Conservation (phyloP, 2,329 filamentous ascomycete species). For the Fusarium lyarnte region DNA sequence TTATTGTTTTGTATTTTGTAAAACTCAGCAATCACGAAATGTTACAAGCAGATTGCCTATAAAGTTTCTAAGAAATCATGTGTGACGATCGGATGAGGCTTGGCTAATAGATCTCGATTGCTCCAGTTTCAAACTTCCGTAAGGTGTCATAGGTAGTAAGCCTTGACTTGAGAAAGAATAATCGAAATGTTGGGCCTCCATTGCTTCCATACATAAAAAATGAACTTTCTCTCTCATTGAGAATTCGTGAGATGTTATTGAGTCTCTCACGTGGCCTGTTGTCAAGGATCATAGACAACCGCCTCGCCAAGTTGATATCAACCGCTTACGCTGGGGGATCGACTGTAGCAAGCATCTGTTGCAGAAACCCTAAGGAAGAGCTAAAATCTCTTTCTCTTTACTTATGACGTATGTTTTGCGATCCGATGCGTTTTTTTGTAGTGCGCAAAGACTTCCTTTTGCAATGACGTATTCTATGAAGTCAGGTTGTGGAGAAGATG, state of each 20-base stretch:
- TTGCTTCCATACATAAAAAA: not conserved
- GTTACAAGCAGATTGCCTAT: not conserved
- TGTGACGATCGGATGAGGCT: not conserved
- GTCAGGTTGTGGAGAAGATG: conserved; percentile 40
- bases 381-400: conserved; percentile 10
- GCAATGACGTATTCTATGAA: conserved; percentile 47
- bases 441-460: conserved; percentile 17
- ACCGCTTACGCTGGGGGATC: conserved; percentile 9
- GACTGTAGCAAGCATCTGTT: not conserved
- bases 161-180: not conserved
- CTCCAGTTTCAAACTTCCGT: not conserved
- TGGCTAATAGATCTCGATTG: not conserved
- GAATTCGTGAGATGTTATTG: not conserved
- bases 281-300: not conserved
- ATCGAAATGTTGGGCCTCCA: not conserved
- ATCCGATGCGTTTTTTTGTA: conserved; percentile 14
- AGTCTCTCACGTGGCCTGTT: not conserved
- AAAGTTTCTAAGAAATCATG: not conserved
- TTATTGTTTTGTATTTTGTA: not conserved
- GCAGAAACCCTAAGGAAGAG: conserved; percentile 14
- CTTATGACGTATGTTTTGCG: conserved; percentile 36
- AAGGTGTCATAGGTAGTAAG: not conserved
- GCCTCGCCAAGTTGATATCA: conserved; percentile 3
- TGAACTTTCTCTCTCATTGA: too few species aligned
- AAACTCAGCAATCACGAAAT: not conserved